Evolutionary conservation across 2,329 filamentous ascomycete genomes (phyloP), one percentile per base, ranked within the genome.

Genomic region (Fusarium sarcochroum): DNA sequence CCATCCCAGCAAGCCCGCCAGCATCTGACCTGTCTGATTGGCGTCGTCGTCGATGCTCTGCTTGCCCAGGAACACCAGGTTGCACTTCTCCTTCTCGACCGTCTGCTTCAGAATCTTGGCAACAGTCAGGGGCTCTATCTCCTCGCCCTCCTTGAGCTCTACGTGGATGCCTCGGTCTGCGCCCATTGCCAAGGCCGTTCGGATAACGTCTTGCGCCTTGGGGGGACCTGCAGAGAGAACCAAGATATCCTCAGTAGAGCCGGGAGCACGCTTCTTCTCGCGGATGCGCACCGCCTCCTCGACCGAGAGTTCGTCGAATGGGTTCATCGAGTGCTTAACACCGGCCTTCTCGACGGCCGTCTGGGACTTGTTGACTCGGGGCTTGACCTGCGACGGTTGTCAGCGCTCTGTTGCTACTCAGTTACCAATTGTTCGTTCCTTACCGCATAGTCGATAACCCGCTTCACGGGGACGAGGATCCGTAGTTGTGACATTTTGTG

Each of bases 271-370:
- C 80, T 93, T 92, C 85, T 93, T 92, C 81, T 98, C 95, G 80
- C 96, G 94, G 78, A 99, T 91, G 40, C 93, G 93, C 51, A 98
- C 93, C 51, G 94, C 93, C 84, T 98, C 96, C 83, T 99, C 96
- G 80, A 99, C 90, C 42, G 94, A 97, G 76, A 99, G 92, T 81
- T 99, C 96, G 85, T 99, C 96, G 83, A 99, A 99, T 20, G 96
- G 96, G 86, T 98, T 99, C 89, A 99, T 95, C 79, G 91, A 94
- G 87, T 98, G 95, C 83, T 98, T 98, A 77, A 98, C 94, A 73
- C 93, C 93, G 69, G 91, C 87, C 56, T 93, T 97, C 83, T 98
- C 95, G 82, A 99, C 91, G 77, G 90, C 95, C 65, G 95, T 98
- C 82, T 88, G 86, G 75, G 88, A 82, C 80, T 90, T 90, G 84